Evolutionary conservation across 2,329 filamentous ascomycete genomes (phyloP), one percentile per base, ranked within the genome.

Genomic region (Diaporthe caulivora): DNA sequence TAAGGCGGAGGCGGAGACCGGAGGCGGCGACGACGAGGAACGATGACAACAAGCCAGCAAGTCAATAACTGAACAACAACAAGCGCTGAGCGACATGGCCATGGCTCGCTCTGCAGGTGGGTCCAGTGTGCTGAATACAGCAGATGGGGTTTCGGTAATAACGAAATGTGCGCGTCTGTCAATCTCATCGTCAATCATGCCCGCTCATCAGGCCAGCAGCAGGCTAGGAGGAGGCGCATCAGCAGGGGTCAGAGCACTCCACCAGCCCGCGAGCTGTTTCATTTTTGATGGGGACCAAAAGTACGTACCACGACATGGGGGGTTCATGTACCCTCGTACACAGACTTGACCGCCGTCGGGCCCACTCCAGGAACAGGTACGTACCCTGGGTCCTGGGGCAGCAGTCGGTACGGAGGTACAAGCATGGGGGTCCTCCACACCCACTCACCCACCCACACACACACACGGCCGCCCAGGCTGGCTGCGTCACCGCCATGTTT

Each of bases 401-500:
- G 49, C 53, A n/a, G 5, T 40, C 7, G 47, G 54, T 47, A 60
- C 57, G 40, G 26, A 24, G 54, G 64, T 72, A 58, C 70, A 40
- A 40, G 7, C 37, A 42, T 72, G 54, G 44, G 37, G 7, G 8
- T 57, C 51, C 70, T 18, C 70, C 60, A 40, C 37, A 34, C 34
- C 34, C 34, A 34, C 34, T 9, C 34, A 34, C 26, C 17, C 62
- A 34, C 55, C 34, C 51, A 17, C 34, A 40, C 57, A 42, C 57
- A 18, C 60, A 34, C 58, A 65, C 44, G 44, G 40, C 44, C 44
- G 62, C 62, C 62, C 62, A 65, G 62, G 62, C 44, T 67, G 62
- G 47, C 73, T 74, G 73, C 73, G 73, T 74, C 73, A 74, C 73
- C 73, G 73, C 73, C 73, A 72, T 71, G 42, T 72, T 72, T 69